phyloP scores from a whole-genome alignment of 2,329 filamentous ascomycete genomes.

The Monilinia polystroma region DNA sequence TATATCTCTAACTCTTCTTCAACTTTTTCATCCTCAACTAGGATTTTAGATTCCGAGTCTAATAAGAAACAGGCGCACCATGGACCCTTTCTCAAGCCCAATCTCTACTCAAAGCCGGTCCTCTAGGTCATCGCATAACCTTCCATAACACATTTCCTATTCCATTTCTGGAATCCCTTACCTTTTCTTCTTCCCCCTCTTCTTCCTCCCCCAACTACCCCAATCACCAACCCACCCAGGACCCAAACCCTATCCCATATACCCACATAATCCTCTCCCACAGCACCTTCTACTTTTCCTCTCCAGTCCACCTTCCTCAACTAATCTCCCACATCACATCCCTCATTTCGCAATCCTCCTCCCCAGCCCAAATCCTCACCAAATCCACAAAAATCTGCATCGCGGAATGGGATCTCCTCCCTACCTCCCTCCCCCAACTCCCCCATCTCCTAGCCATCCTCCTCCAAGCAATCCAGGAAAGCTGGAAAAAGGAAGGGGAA shows the following conservation, averaged over 20 bases:
- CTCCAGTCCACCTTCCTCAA: conserved; percentile 40
- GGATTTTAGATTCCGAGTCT: too few relatives aligned
- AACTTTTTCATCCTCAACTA: too few relatives aligned
- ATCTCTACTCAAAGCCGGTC: conserved; percentile 43
- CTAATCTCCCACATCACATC: conserved; percentile 38
- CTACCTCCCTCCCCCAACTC: conserved; percentile 42
- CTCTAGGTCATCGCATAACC: conserved; percentile 45
- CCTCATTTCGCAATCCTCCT: not conserved
- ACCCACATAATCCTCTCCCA: conserved; percentile 52
- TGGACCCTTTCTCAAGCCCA: conserved; percentile 53
- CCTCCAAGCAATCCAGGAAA: conserved; percentile 47
- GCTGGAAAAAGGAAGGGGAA: conserved; percentile 40
- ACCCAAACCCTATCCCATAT: conserved; percentile 40
- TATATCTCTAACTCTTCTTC: too few relatives aligned
- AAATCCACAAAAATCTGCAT: conserved; percentile 40
- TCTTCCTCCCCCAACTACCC: too few relatives aligned
- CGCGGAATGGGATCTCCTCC: conserved; percentile 49
- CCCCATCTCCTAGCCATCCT: conserved; percentile 55
- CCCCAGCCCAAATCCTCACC: conserved; percentile 34
- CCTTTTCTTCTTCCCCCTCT: conserved; percentile 26
- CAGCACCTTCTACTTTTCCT: conserved; percentile 54
- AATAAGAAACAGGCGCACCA: conserved; percentile 42
- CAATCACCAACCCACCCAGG: conserved; percentile 32
- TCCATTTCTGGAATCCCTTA: not conserved
- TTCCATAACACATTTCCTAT: conserved; percentile 42